Base-by-base conservation (phyloP, 306 rosid species). In the Boehmeria nivea region DNA sequence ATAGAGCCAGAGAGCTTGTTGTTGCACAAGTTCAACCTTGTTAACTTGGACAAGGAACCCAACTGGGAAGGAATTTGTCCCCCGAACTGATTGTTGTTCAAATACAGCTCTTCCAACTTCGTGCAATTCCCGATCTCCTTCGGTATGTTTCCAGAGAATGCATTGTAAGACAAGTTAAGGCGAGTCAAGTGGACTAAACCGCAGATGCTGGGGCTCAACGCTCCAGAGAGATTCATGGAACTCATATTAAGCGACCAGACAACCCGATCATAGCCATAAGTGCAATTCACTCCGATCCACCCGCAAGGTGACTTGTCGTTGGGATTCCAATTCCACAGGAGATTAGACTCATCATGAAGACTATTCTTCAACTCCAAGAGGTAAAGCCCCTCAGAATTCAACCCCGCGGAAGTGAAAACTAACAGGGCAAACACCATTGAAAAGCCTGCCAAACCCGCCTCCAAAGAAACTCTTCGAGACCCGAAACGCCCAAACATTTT, bases 241-340 rank as follows among this genome's bases (percentile, higher is more conserved):
- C 43, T 73, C 77, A 93, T 77, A 68, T 69, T 22, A 37, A 93
- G 83, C 28, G 83, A 80, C 66, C 46, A 28, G 4, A 93, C 90
- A 25, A 73, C 76, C 0, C 81, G 82, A 58, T 58, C 72, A 38
- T 59, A 37, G 67, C 55, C 79, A 31, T 63, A 23, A 43, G 72
- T 57, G 73, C 99, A 93, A 54, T 63, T 70, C 14, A 93, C 89
- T 52, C 95, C 96, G 31, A 25, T 16, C 99, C 99, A 93, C 42
- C 72, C 40, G 46, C 99, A 93, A 3, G 99, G 99, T 31, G 85
- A 81, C 66, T 54, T 74, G 72, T 93, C 96, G 60, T 68, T 34
- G 49, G 77, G 51, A 34, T 76, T 79, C 99, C 96, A 93, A 58
- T 68, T 79, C 36, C 38, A 49, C 69, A 93, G 66, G 50, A 3